Conservation (phyloP, 2,329 filamentous ascomycete genomes). For the Penicillium fuscoglaucum region DNA sequence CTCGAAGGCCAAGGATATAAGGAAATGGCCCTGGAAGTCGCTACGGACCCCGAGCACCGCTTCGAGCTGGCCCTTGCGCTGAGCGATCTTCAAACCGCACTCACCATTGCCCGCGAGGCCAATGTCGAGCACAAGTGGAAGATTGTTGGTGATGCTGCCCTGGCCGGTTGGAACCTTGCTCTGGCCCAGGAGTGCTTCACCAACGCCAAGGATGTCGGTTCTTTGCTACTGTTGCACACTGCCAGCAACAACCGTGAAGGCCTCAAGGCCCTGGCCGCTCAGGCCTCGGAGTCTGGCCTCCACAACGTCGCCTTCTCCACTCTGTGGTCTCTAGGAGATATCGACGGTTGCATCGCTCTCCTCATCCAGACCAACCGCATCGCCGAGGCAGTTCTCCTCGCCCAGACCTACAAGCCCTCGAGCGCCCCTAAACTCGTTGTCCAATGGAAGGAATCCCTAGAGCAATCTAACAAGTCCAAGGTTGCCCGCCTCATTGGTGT, state of each 20-base stretch:
- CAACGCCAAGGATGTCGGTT: slow-evolving; percentile 86
- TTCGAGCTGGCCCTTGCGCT: slow-evolving; percentile 87
- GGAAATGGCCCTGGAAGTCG: slow-evolving; percentile 89
- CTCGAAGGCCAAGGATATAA: slow-evolving; percentile 97
- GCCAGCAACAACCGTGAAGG: slow-evolving; percentile 78
- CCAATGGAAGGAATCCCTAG: slow-evolving; percentile 79
- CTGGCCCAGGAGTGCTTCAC: slow-evolving; percentile 92
- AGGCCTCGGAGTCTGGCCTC: slow-evolving; percentile 73
- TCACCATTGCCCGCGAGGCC: slow-evolving; percentile 77
- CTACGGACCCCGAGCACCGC: slow-evolving; percentile 92
- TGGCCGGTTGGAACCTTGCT: slow-evolving; percentile 80
- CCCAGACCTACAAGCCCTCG: slow-evolving; percentile 93
- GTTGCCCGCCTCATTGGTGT: slow-evolving; percentile 80
- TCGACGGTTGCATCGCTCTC: slow-evolving; percentile 77
- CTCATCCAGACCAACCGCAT: slow-evolving; percentile 75
- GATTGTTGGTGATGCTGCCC: slow-evolving; percentile 87
- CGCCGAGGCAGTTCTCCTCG: slow-evolving; percentile 86
- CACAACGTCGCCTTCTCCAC: slow-evolving; percentile 94
- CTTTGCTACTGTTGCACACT: slow-evolving; percentile 81
- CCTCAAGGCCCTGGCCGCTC: slow-evolving; percentile 67
- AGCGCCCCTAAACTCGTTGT: slow-evolving; percentile 65
- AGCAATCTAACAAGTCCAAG: slow-evolving; percentile 81
- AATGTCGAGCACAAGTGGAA: slow-evolving; percentile 98
- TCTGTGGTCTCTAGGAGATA: slow-evolving; percentile 81
- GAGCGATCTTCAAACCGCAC: slow-evolving; percentile 78